Conservation (phyloP, 2,329 filamentous ascomycete species). For the Fusarium graminum region DNA sequence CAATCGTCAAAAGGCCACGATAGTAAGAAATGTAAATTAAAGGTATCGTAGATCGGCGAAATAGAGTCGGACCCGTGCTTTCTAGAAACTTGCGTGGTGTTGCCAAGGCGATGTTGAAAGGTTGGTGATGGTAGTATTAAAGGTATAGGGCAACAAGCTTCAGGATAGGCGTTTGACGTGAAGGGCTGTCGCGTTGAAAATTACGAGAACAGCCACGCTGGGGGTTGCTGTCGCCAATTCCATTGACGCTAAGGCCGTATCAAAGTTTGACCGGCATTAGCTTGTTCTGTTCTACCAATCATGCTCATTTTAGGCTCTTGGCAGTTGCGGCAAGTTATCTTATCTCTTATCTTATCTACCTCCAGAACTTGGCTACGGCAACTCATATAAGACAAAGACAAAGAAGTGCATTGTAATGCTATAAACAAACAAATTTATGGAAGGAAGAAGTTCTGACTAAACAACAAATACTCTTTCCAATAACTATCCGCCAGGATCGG, state of each 20-base stretch:
- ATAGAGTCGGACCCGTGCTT: neutral
- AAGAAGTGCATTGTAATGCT: neutral
- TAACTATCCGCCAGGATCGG: too few relatives aligned
- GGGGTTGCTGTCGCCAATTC: slow-evolving; percentile 58
- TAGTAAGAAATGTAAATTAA: neutral
- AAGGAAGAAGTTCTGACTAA: neutral
- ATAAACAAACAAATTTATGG: too few relatives aligned
- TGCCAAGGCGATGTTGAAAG: neutral
- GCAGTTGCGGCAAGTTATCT: slow-evolving; percentile 15
- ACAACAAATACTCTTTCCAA: neutral
- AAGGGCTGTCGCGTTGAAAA: slow-evolving; percentile 56
- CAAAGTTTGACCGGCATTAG: slow-evolving; percentile 54
- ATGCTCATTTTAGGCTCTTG: neutral
- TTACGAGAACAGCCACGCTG: slow-evolving; percentile 56
- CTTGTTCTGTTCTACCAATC: slow-evolving; percentile 2
- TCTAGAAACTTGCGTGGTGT: neutral
- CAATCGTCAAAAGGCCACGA: slow-evolving; percentile 24
- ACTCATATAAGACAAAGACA: slow-evolving; percentile 6
- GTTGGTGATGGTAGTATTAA: neutral
- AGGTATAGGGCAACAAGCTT: slow-evolving; percentile 10
- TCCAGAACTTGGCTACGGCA: neutral
- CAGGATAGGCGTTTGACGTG: slow-evolving; percentile 37
- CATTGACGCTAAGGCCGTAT: slow-evolving; percentile 57
- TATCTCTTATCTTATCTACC: slow-evolving; percentile 37
- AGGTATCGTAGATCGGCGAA: neutral